phyloP scores from a whole-genome alignment of 495 filamentous ascomycete species.

The Hyaloscypha finlandica region DNA sequence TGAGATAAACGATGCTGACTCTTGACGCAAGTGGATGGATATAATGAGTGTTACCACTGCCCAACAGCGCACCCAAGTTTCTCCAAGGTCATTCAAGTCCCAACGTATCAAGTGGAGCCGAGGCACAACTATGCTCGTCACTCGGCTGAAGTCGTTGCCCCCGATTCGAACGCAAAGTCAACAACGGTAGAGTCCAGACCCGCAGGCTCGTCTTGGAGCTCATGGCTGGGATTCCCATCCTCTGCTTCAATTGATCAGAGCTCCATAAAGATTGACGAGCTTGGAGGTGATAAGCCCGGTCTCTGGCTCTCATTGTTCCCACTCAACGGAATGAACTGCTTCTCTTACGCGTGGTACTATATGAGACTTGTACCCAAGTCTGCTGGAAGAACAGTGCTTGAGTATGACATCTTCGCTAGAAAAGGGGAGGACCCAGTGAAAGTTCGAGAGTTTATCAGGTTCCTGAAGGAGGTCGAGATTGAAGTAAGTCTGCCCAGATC shows the following conservation, averaged over 20 bases:
- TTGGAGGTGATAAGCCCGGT: constrained; percentile 41
- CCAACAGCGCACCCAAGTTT: constrained; percentile 50
- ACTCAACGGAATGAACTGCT: constrained; percentile 31
- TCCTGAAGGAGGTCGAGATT: constrained; percentile 13
- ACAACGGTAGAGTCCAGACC: constrained; percentile 31
- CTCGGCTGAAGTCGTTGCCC: constrained; percentile 33
- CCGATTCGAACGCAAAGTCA: constrained; percentile 38
- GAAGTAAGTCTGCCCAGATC: constrained; percentile 21
- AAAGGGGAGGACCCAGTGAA: constrained; percentile 29
- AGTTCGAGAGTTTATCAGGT: constrained; percentile 11
- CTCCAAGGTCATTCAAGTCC: constrained; percentile 44
- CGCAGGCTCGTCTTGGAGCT: not conserved
- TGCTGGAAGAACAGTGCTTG: constrained; percentile 39
- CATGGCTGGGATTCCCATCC: constrained; percentile 33
- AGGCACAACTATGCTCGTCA: constrained; percentile 45
- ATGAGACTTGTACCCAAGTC: constrained; percentile 47
- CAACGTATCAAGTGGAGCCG: constrained; percentile 44
- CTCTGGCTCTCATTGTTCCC: constrained; percentile 9
- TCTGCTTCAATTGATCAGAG: constrained; percentile 50
- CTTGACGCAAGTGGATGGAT: constrained; percentile 41
- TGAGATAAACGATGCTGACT: not conserved
- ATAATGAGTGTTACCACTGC: constrained; percentile 58
- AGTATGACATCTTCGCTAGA: constrained; percentile 53
- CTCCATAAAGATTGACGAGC: constrained; percentile 37
- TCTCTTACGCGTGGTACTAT: constrained; percentile 49